phyloP scores from a whole-genome alignment of 306 rosid species.

The Rosa lucieae region DNA sequence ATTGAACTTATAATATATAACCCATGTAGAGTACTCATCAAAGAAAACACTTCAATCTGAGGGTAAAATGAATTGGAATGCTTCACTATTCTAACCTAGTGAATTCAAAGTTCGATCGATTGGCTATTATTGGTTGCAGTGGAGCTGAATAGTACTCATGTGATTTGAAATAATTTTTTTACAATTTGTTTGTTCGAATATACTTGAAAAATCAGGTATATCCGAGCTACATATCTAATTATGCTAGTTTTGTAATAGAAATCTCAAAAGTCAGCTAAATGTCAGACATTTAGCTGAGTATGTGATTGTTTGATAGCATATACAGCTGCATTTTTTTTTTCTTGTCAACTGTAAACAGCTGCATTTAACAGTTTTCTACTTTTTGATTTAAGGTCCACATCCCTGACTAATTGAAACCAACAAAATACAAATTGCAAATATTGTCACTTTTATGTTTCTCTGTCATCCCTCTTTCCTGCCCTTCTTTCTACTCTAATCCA shows the following conservation, averaged over 20 bases:
- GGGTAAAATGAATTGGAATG: not conserved
- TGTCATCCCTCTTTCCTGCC: constrained; percentile 3
- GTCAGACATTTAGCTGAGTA: not conserved
- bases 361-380: constrained; percentile 12
- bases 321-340: not conserved
- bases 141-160: not conserved
- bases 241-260: too few species aligned
- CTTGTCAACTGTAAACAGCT: not conserved
- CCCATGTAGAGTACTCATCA: not conserved
- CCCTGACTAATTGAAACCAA: constrained; percentile 29
- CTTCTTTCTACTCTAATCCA: not conserved
- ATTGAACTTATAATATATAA: not conserved
- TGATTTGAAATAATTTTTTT: not conserved
- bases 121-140: not conserved
- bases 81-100: not conserved
- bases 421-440: constrained; percentile 17
- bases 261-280: not conserved
- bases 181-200: not conserved
- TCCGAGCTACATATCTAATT: too few species aligned
- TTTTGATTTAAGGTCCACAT: constrained; percentile 35
- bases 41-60: not conserved
- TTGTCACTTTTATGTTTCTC: constrained; percentile 31
- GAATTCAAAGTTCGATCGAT: not conserved
- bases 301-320: not conserved
- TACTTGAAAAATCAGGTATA: too few species aligned